These are phyloP conservation scores for Erysimum cheiranthoides DNA, from an alignment of 345 rosid species.

Conservation along the genomic window DNA sequence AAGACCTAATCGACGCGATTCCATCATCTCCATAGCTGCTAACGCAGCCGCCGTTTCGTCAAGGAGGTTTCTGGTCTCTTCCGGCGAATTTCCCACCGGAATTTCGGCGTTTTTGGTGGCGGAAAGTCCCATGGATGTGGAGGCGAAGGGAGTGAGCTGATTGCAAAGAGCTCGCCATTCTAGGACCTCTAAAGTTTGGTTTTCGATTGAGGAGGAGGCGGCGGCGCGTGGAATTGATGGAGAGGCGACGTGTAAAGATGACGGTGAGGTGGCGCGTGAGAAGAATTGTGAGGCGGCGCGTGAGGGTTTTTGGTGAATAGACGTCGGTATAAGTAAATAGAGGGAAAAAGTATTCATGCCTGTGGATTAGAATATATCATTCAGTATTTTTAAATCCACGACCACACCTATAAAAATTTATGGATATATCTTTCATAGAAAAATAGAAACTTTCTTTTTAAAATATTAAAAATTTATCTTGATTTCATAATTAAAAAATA, in stretches of 20 bases:
- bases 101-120: constrained; percentile 54
- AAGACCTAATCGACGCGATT: constrained; percentile 56
- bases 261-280: constrained; percentile 14
- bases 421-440: too few relatives aligned
- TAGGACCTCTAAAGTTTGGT: constrained; percentile 67
- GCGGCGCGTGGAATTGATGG: constrained; percentile 34
- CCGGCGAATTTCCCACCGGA: constrained; percentile 61
- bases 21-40: constrained; percentile 49
- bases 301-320: constrained; percentile 19
- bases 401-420: too few relatives aligned
- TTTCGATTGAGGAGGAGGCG: constrained; percentile 50
- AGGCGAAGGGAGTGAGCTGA: constrained; percentile 74
- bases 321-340: constrained; percentile 39
- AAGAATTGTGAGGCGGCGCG: constrained; percentile 5
- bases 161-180: constrained; percentile 87
- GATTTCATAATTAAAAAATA: too few relatives aligned
- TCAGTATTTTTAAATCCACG: too few relatives aligned
- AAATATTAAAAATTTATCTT: too few relatives aligned
- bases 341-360: constrained; percentile 38
- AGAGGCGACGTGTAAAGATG: background rate
- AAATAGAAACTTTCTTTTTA: too few relatives aligned
- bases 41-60: constrained; percentile 76
- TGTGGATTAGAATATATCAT: background rate
- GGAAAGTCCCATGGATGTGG: constrained; percentile 76
- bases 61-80: constrained; percentile 69